Percentiles rank a stretch among this genome's conserved stretches.
Conservation (phyloP, 331 rosid genomes). For the Pyrus hybrid region DNA sequence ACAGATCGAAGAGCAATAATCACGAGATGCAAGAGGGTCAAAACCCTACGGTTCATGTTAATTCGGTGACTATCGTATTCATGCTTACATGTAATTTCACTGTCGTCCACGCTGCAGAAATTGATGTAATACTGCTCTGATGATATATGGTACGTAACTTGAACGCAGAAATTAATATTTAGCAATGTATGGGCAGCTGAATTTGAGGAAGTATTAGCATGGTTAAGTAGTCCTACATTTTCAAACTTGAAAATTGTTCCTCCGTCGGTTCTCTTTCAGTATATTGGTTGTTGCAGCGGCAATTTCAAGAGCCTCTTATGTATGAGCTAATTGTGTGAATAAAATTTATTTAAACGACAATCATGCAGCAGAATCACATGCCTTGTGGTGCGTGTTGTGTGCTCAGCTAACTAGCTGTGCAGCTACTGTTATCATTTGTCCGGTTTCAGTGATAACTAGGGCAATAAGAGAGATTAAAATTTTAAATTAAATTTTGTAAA, state of each 20-base stretch:
- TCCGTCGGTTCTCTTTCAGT: background rate
- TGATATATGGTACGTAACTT: background rate
- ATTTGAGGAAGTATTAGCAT: background rate
- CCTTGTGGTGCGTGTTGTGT: background rate
- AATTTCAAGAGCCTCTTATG: background rate
- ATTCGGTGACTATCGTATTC: background rate
- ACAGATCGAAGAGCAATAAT: constrained; percentile 18
- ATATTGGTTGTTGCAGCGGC: background rate
- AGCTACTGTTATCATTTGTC: background rate
- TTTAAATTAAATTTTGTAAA: too few species aligned
- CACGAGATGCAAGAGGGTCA: constrained; percentile 31
- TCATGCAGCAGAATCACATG: background rate
- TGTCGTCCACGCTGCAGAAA: background rate
- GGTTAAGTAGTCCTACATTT: background rate
- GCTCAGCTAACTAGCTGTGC: background rate
- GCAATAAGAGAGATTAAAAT: too few species aligned
- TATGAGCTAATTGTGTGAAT: background rate
- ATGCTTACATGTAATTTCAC: background rate
- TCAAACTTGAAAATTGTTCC: background rate
- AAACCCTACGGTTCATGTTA: constrained; percentile 8
- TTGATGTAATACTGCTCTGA: background rate
- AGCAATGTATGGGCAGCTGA: background rate
- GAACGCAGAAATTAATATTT: background rate
- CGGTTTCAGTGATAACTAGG: background rate
- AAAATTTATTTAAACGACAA: too few species aligned